Evolutionary conservation across 2,329 filamentous ascomycete species (phyloP).

Genomic region (Aureobasidium leucospermi): DNA sequence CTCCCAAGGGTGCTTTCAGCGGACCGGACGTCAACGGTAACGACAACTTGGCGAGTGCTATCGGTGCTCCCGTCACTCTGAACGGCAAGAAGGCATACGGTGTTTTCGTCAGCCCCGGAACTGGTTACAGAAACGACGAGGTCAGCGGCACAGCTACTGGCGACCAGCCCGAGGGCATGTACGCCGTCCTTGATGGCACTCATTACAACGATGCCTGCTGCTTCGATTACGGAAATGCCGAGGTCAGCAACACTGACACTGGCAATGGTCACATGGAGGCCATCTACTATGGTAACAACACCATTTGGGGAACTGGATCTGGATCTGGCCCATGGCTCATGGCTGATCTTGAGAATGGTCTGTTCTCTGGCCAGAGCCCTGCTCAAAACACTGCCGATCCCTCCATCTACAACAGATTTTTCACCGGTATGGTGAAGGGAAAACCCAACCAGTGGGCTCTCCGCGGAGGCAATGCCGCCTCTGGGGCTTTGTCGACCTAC

Average conservation of each 20-base stretch:
- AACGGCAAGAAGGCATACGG: constrained; percentile 52
- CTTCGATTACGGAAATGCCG: constrained; percentile 39
- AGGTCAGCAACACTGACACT: constrained; percentile 35
- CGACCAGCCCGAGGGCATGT: constrained; percentile 53
- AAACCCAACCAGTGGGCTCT: constrained; percentile 49
- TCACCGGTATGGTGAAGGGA: constrained; percentile 53
- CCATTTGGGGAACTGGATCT: constrained; percentile 48
- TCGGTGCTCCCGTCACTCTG: constrained; percentile 54
- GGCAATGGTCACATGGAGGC: constrained; percentile 63
- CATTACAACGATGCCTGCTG: constrained; percentile 53
- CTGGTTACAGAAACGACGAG: constrained; percentile 55
- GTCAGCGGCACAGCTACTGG: constrained; percentile 47
- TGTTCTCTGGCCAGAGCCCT: constrained; percentile 50
- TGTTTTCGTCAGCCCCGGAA: constrained; percentile 54
- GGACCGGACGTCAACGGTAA: constrained; percentile 51
- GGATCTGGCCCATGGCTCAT: constrained; percentile 60
- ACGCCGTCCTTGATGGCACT: constrained; percentile 52
- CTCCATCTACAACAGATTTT: constrained; percentile 48
- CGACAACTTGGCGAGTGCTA: constrained; percentile 54
- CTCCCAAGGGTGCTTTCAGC: constrained; percentile 47
- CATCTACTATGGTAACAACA: constrained; percentile 55
- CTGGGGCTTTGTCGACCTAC: constrained; percentile 50
- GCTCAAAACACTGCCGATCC: constrained; percentile 46
- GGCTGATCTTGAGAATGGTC: constrained; percentile 61
- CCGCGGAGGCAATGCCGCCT: constrained; percentile 49